phyloP scores from a whole-genome alignment of 495 filamentous ascomycete genomes.

The Hypoxylon subgilvum region DNA sequence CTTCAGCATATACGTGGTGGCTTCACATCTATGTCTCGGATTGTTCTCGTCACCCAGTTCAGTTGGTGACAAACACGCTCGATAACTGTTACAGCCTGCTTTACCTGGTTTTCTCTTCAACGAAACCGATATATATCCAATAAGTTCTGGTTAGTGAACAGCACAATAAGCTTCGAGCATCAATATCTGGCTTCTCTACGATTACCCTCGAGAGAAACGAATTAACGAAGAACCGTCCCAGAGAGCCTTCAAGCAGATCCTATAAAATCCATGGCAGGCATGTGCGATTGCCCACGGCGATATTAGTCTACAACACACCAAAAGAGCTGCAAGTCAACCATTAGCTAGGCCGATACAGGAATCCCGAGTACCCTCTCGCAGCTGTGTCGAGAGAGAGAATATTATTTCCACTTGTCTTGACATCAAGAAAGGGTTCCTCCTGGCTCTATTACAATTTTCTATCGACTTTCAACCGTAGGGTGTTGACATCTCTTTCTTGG shows the following conservation, averaged over 20 bases:
- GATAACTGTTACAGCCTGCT: constrained; percentile 24
- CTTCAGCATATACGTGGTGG: constrained; percentile 27
- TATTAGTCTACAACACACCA: constrained; percentile 16
- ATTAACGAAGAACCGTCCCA: constrained; percentile 7
- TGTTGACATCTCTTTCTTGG: constrained; percentile 10
- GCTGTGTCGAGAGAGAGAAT: constrained; percentile 5
- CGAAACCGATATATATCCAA: constrained; percentile 31
- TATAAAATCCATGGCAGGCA: constrained; percentile 12
- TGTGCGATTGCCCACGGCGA: constrained; percentile 8
- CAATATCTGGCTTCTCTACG: constrained; percentile 19
- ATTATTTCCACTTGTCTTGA: constrained; percentile 7
- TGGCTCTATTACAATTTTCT: neutral
- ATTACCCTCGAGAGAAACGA: constrained; percentile 6
- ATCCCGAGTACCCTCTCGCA: constrained; percentile 3
- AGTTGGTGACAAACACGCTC: constrained; percentile 24
- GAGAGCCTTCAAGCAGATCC: constrained; percentile 5
- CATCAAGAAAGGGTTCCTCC: constrained; percentile 8
- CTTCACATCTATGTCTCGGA: constrained; percentile 33
- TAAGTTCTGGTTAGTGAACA: constrained; percentile 12
- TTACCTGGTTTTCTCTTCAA: constrained; percentile 22
- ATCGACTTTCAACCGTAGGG: constrained; percentile 10
- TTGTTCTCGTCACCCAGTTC: constrained; percentile 14
- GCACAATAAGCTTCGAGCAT: constrained; percentile 1
- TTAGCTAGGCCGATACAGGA: constrained; percentile 7
- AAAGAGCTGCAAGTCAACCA: constrained; percentile 19